Evolutionary conservation across 768 basidiomycete species (phyloP).

Genomic region (Suillus subluteus): DNA sequence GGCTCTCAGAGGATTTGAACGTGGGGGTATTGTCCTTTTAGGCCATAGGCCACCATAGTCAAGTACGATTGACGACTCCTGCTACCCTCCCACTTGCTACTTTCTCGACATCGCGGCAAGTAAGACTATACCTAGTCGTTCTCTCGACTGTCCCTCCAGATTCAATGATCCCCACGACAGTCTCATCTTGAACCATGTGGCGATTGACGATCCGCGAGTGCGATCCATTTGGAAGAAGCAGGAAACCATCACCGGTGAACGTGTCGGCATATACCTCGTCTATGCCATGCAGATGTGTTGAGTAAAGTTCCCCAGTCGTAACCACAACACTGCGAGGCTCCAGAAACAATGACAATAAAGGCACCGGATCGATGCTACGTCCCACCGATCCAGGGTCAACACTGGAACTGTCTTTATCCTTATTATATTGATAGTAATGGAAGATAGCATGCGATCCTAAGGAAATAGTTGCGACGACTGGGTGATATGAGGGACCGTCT

Average conservation of each 20-base stretch:
- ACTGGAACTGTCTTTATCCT: conserved; percentile 25
- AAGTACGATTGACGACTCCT: neutral
- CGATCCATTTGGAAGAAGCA: conserved; percentile 30
- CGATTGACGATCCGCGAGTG: conserved; percentile 59
- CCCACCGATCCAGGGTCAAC: conserved; percentile 37
- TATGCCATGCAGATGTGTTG: conserved; percentile 82
- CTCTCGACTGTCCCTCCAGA: conserved; percentile 60
- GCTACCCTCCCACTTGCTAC: conserved; percentile 36
- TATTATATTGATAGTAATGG: conserved; percentile 79
- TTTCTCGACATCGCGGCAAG: conserved; percentile 80
- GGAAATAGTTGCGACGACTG: conserved; percentile 90
- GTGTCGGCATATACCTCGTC: conserved; percentile 56
- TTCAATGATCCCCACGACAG: conserved; percentile 40
- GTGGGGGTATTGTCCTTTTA: neutral
- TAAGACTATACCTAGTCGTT: conserved; percentile 74
- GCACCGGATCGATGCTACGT: conserved; percentile 61
- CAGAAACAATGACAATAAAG: conserved; percentile 73
- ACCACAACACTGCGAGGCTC: conserved; percentile 88
- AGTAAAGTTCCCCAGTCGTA: conserved; percentile 71
- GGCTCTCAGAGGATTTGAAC: neutral
- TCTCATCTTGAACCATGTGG: conserved; percentile 48
- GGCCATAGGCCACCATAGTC: neutral
- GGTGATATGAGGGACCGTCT: conserved; percentile 88
- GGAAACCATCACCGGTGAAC: conserved; percentile 30
- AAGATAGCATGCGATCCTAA: conserved; percentile 83